Conservation (phyloP, 2,329 filamentous ascomycete species). For the Colletotrichum australisinense region DNA sequence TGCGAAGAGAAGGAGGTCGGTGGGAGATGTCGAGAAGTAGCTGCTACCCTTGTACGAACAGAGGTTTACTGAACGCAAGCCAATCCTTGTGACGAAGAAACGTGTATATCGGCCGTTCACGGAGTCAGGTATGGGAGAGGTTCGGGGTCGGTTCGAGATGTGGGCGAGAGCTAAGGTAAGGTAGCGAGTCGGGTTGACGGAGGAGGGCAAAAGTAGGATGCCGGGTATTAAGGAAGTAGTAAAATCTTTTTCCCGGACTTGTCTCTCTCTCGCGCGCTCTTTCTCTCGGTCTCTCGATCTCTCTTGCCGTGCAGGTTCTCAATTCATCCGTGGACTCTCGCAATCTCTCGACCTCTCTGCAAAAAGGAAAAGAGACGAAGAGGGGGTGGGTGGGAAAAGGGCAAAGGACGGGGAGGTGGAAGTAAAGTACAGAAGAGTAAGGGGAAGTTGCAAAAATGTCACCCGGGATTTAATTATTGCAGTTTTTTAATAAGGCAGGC, state of each 20-base stretch:
- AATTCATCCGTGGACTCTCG: background rate
- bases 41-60: constrained; percentile 18
- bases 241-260: background rate
- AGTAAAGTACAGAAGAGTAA: constrained; percentile 31
- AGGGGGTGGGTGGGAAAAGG: constrained; percentile 11
- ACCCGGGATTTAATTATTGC: constrained; percentile 35
- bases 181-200: constrained; percentile 15
- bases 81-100: constrained; percentile 18
- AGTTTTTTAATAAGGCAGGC: constrained; percentile 35
- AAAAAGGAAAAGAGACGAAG: constrained; percentile 17
- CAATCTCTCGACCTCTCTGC: constrained; percentile 27
- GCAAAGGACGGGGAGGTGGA: constrained; percentile 15
- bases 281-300: background rate
- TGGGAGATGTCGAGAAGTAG: constrained; percentile 32
- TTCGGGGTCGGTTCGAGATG: constrained; percentile 20
- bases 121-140: background rate
- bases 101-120: background rate
- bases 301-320: constrained; percentile 5
- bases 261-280: background rate
- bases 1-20: constrained; percentile 34
- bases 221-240: constrained; percentile 14
- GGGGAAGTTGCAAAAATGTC: constrained; percentile 37
- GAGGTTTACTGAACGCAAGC: constrained; percentile 5
- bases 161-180: constrained; percentile 14
- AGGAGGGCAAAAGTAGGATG: background rate